Conservation (phyloP, 768 basidiomycete species). For the Tylopilus sp. region DNA sequence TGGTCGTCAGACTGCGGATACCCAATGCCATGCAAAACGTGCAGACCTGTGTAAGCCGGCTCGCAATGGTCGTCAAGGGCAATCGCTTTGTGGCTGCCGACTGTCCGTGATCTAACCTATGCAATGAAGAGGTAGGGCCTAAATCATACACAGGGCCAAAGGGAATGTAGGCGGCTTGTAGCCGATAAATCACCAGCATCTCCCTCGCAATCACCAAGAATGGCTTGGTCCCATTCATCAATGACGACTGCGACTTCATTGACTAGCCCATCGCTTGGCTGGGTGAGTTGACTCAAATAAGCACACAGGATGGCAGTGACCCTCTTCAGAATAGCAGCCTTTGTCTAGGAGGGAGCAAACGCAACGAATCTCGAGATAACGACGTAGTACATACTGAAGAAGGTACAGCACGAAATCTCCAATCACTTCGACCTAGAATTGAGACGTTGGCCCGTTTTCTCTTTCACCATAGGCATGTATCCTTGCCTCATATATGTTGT, state of each 20-base stretch:
- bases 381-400: conserved; percentile 29
- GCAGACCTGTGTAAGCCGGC: too few relatives aligned
- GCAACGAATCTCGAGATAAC: background rate
- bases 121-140: too few relatives aligned
- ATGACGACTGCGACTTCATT: conserved; percentile 58
- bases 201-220: conserved; percentile 52
- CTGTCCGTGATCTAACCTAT: too few relatives aligned
- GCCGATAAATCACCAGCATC: conserved; percentile 35
- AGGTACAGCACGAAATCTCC: conserved; percentile 53
- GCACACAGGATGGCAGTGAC: conserved; percentile 53
- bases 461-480: too few relatives aligned
- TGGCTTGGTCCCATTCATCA: conserved; percentile 64
- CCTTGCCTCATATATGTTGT: conserved; percentile 73
- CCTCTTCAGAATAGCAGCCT: conserved; percentile 43
- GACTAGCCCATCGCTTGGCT: conserved; percentile 40
- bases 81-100: conserved; percentile 79
- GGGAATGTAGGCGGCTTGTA: conserved; percentile 43
- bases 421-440: conserved; percentile 42
- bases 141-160: background rate
- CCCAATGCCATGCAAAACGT: too few relatives aligned
- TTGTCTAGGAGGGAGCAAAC: conserved; percentile 36
- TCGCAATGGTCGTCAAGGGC: too few relatives aligned
- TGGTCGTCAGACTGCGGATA: too few relatives aligned
- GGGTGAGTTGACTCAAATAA: conserved; percentile 47
- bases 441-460: too few relatives aligned